phyloP scores from a whole-genome alignment of 1,284 basidiomycete genomes.

The Thecaphora thlaspeos region DNA sequence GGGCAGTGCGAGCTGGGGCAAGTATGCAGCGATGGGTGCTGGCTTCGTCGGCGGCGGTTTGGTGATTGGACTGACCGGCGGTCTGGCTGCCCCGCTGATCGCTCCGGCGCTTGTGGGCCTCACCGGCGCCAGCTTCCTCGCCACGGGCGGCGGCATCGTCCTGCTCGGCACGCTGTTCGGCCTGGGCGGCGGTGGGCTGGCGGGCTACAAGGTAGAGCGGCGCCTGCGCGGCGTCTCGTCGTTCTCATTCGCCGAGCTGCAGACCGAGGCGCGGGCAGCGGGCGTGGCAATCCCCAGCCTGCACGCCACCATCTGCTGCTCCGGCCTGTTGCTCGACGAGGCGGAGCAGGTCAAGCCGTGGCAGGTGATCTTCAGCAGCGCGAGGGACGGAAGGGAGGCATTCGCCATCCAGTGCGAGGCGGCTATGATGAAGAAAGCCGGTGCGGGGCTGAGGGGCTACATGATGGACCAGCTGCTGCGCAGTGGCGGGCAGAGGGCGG shows the following conservation, averaged over 20 bases:
- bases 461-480: slow-evolving; percentile 36
- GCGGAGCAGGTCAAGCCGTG: slow-evolving; percentile 35
- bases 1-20: slow-evolving; percentile 41
- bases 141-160: slow-evolving; percentile 46
- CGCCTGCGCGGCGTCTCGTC: slow-evolving; percentile 39
- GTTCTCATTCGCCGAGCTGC: slow-evolving; percentile 37
- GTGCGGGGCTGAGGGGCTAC: slow-evolving; percentile 36
- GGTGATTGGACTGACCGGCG: slow-evolving; percentile 47
- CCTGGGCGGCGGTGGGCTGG: slow-evolving; percentile 49
- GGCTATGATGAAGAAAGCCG: slow-evolving; percentile 40
- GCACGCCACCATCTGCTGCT: slow-evolving; percentile 48
- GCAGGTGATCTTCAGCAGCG: slow-evolving; percentile 22
- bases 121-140: slow-evolving; percentile 44
- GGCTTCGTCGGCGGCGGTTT: slow-evolving; percentile 43
- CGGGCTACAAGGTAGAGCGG: slow-evolving; percentile 43
- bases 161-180: slow-evolving; percentile 51
- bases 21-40: slow-evolving; percentile 44
- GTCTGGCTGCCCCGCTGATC: slow-evolving; percentile 47
- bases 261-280: slow-evolving; percentile 30
- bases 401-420: slow-evolving; percentile 45
- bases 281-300: slow-evolving; percentile 43
- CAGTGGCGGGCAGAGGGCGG: slow-evolving; percentile 38
- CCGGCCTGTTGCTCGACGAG: slow-evolving; percentile 40
- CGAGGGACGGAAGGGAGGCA: slow-evolving; percentile 41
- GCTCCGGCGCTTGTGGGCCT: slow-evolving; percentile 47